Percentiles rank a stretch among this genome's conserved stretches.
These are phyloP conservation scores for Dimocarpus longan DNA, from an alignment of 345 rosid species.

Conservation along the genomic window DNA sequence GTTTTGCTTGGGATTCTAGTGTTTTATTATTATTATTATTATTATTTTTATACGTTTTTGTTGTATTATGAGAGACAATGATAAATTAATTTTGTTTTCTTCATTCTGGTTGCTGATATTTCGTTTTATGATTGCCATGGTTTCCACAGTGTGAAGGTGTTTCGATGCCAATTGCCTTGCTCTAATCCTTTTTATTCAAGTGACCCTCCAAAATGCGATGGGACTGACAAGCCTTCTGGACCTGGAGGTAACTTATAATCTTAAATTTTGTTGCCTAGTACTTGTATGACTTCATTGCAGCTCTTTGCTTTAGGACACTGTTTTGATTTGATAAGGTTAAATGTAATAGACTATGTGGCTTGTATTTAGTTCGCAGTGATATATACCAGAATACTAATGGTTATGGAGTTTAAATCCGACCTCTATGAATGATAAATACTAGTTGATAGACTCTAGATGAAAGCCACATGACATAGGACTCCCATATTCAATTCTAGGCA, in stretches of 20 bases:
- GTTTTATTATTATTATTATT: not conserved
- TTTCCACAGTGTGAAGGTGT: conserved; percentile 73
- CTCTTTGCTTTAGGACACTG: not conserved
- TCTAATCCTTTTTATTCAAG: conserved; percentile 74
- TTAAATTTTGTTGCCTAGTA: not conserved
- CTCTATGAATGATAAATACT: not conserved
- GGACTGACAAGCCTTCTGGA: conserved; percentile 52
- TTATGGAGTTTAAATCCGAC: not conserved
- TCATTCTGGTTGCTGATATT: conserved; percentile 6
- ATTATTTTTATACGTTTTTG: not conserved
- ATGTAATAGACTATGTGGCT: not conserved
- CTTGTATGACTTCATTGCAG: not conserved
- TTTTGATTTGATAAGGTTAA: not conserved
- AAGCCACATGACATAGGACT: not conserved
- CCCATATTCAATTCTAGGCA: conserved; percentile 1
- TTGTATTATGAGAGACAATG: not conserved
- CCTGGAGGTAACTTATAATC: conserved; percentile 58
- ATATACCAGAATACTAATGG: not conserved
- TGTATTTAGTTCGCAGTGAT: not conserved
- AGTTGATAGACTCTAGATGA: not conserved
- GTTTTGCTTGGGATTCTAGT: conserved; percentile 35
- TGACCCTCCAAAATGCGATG: conserved; percentile 61
- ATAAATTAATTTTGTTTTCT: not conserved
- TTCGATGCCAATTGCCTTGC: conserved; percentile 78
- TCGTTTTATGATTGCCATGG: conserved; percentile 18